Percentiles rank a stretch among this genome's conserved stretches.
phyloP scores from a whole-genome alignment of 441 rosid species.

The Gossypium lobatum region DNA sequence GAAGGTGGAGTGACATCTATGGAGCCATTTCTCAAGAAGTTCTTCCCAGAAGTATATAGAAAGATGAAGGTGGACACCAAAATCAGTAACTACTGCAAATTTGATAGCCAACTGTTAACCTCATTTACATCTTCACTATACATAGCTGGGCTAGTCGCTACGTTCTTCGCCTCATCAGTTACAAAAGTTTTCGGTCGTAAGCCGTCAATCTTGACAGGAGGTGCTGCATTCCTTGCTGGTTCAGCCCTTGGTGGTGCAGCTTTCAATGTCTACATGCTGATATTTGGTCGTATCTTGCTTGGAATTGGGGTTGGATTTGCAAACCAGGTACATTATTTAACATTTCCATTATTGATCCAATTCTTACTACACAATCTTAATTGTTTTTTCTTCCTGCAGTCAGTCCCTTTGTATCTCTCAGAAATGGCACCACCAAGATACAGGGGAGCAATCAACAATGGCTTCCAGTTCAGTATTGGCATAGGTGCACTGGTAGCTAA shows the following conservation, averaged over 20 bases:
- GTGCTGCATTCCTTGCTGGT: slow-evolving; percentile 44
- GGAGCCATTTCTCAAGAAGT: slow-evolving; percentile 45
- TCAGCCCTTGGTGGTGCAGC: slow-evolving; percentile 47
- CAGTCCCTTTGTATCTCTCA: slow-evolving; percentile 55
- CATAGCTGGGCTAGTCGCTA: slow-evolving; percentile 38
- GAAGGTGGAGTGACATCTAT: slow-evolving; percentile 63
- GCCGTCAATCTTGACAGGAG: slow-evolving; percentile 40
- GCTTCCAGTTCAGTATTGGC: slow-evolving; percentile 55
- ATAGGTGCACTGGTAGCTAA: slow-evolving; percentile 42
- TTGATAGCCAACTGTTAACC: slow-evolving; percentile 44
- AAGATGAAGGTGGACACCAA: slow-evolving; percentile 36
- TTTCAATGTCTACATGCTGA: slow-evolving; percentile 40
- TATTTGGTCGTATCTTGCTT: slow-evolving; percentile 46
- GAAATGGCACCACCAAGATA: slow-evolving; percentile 57
- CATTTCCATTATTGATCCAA: not conserved
- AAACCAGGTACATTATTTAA: slow-evolving; percentile 33
- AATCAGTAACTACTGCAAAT: slow-evolving; percentile 48
- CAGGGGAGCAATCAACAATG: slow-evolving; percentile 59
- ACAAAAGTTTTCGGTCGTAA: slow-evolving; percentile 49
- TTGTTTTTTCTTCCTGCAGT: slow-evolving; percentile 22
- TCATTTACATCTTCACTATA: slow-evolving; percentile 57
- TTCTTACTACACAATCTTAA: not conserved
- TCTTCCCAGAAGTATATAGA: slow-evolving; percentile 39
- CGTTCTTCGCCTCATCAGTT: slow-evolving; percentile 38
- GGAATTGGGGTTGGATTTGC: slow-evolving; percentile 58